Evolutionary conservation across 495 filamentous ascomycete genomes (phyloP).

Genomic region (Trichoderma virens): DNA sequence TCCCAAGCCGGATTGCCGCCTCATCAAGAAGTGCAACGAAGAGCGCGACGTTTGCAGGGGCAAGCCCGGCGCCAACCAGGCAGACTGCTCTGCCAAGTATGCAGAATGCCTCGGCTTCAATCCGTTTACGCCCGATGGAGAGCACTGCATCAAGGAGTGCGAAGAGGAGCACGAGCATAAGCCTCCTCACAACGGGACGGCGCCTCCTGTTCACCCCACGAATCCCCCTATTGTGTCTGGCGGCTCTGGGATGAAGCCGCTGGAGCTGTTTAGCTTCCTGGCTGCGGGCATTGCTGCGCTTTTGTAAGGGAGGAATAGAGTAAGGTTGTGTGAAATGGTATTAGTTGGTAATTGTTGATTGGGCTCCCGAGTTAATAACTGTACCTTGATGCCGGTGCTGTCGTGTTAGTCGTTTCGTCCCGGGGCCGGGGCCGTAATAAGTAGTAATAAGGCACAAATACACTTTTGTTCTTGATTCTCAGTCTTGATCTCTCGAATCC

Average conservation of each 20-base stretch:
- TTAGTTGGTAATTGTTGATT: background rate
- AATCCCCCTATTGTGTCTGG: background rate
- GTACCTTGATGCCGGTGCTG: too few species aligned
- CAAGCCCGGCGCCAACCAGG: background rate
- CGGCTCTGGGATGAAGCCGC: background rate
- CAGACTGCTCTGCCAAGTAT: background rate
- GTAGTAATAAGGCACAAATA: too few species aligned
- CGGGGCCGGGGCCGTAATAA: too few species aligned
- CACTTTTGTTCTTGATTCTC: too few species aligned
- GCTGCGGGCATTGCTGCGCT: background rate
- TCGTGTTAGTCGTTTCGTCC: too few species aligned
- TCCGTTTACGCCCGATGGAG: background rate
- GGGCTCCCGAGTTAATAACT: background rate
- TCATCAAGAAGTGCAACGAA: background rate
- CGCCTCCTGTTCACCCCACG: background rate
- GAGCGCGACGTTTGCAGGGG: background rate
- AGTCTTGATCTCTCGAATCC: too few species aligned
- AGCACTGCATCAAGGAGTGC: background rate
- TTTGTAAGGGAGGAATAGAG: background rate
- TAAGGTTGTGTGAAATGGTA: background rate
- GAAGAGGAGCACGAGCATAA: slow-evolving; percentile 9
- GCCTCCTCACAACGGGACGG: slow-evolving; percentile 14
- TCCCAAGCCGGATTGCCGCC: background rate
- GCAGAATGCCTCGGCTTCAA: slow-evolving; percentile 5
- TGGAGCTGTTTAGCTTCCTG: background rate